phyloP scores from a whole-genome alignment of 257 asterid genomes.

The Scutellaria galericulata region DNA sequence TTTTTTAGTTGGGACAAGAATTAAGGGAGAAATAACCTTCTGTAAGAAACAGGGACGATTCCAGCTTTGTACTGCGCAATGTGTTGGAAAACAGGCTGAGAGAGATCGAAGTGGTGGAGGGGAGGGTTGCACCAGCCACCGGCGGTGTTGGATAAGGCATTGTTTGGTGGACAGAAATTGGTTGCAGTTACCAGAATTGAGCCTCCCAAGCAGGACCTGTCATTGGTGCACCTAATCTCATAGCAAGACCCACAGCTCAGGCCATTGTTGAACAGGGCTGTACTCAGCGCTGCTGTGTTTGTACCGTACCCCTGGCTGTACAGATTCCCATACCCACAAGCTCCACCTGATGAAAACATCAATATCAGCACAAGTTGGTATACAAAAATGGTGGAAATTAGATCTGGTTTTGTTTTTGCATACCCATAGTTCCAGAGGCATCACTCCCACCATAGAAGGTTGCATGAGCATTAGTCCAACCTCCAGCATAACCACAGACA shows the following conservation, averaged over 20 bases:
- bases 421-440: slow-evolving; percentile 95
- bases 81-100: slow-evolving; percentile 79
- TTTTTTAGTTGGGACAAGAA: no score
- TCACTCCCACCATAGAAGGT: slow-evolving; percentile 87
- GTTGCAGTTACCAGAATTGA: slow-evolving; percentile 77
- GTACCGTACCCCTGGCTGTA: slow-evolving; percentile 88
- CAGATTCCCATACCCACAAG: slow-evolving; percentile 86
- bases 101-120: slow-evolving; percentile 74
- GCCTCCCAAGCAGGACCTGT: slow-evolving; percentile 59
- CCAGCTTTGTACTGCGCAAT: slow-evolving; percentile 86
- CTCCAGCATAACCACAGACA: slow-evolving; percentile 51
- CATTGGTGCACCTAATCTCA: slow-evolving; percentile 57
- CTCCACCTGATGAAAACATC: slow-evolving; percentile 57
- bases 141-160: slow-evolving; percentile 66
- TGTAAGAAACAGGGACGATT: slow-evolving; percentile 77
- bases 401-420: background rate
- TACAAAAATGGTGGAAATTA: background rate
- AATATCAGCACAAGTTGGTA: no score
- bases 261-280: slow-evolving; percentile 84
- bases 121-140: slow-evolving; percentile 99
- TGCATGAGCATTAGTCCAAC: slow-evolving; percentile 77
- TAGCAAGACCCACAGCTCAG: slow-evolving; percentile 87
- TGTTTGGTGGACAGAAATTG: slow-evolving; percentile 88
- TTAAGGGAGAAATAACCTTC: slow-evolving; percentile 48
- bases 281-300: slow-evolving; percentile 85